phyloP scores from a whole-genome alignment of 2,329 filamentous ascomycete genomes.

The Bretziella fagacearum region DNA sequence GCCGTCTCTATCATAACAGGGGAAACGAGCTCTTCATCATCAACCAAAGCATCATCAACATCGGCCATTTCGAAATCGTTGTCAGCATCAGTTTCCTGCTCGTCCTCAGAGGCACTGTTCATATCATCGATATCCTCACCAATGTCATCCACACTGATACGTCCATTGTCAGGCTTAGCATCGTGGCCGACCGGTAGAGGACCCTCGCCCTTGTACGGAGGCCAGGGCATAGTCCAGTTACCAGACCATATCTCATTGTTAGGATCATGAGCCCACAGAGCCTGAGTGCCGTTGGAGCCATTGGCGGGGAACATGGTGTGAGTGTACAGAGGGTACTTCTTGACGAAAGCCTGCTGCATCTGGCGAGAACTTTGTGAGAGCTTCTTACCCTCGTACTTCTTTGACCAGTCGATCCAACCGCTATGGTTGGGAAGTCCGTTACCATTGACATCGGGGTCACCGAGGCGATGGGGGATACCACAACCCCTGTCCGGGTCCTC shows the following conservation, averaged over 20 bases:
- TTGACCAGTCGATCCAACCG: conserved; percentile 13
- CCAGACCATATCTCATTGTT: conserved; percentile 5
- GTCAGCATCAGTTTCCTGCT: neutral
- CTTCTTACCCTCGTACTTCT: conserved; percentile 9
- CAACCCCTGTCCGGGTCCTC: conserved; percentile 10
- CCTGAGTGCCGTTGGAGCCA: conserved; percentile 7
- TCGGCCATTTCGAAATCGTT: neutral
- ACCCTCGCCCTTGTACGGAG: conserved; percentile 11
- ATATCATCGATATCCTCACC: neutral
- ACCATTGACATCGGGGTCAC: conserved; percentile 7
- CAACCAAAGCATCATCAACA: neutral
- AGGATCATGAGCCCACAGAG: conserved; percentile 14
- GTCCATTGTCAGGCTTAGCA: neutral
- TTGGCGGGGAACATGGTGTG: conserved; percentile 13
- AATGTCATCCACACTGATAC: conserved; percentile 2
- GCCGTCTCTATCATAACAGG: no score
- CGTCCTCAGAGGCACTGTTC: conserved; percentile 4
- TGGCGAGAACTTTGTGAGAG: neutral
- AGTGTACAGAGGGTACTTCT: conserved; percentile 12
- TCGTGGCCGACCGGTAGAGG: conserved; percentile 1
- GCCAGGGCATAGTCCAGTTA: conserved; percentile 14
- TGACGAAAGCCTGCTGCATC: conserved; percentile 1
- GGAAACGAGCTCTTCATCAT: neutral
- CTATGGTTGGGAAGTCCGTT: conserved; percentile 12
- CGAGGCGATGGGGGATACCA: conserved; percentile 12